Evolutionary conservation across 2,329 filamentous ascomycete genomes (phyloP), one percentile per base, ranked within the genome.

Genomic region (Cryphonectria japonica): DNA sequence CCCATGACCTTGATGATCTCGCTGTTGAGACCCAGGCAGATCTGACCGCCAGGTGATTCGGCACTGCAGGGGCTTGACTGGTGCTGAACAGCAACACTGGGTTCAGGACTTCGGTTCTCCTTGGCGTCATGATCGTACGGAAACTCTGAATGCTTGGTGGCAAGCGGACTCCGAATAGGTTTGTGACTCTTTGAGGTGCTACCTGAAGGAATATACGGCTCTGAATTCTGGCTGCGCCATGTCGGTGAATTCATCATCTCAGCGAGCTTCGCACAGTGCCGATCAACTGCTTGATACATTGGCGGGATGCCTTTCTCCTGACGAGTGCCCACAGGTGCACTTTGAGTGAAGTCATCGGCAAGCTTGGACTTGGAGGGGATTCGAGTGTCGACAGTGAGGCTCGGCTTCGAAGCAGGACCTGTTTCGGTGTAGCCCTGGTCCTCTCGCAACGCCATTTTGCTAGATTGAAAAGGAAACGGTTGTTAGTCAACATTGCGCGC

Each of bases 211-310:
- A 54, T 9, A 9, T 22, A 4, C 32, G 59, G 62, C 3, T 52
- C 59, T 8, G 63, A 52, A 29, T 67, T 60, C n/a, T 69, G 69
- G 29, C 69, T 69, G 57, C 71, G 66, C 71, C 71, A 73, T 66
- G 69, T 73, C 41, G 69, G 34, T 1, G 71, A 67, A 32, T 67
- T 59, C 69, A 73, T 71, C 63, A 71, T 73, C 32, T 71, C 69
- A 7, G 71, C 66, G 29, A 73, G 54, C 11, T 69, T 73, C 9
- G 67, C 65, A n/a, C 69, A 69, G 64, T 71, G 60, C 22, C 57
- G 62, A 34, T 73, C 71, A n/a, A 50, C 41, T 19, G 66, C 50
- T 19, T 71, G 66, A 16, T 69, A 50, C 63, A 71, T 67, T 4
- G 69, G 66, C 19, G 46, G 62, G 1, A 69, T 26, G 0, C 71